Evolutionary conservation across 164 flowering plant genomes (phyloP).

Genomic region (Santalum album): DNA sequence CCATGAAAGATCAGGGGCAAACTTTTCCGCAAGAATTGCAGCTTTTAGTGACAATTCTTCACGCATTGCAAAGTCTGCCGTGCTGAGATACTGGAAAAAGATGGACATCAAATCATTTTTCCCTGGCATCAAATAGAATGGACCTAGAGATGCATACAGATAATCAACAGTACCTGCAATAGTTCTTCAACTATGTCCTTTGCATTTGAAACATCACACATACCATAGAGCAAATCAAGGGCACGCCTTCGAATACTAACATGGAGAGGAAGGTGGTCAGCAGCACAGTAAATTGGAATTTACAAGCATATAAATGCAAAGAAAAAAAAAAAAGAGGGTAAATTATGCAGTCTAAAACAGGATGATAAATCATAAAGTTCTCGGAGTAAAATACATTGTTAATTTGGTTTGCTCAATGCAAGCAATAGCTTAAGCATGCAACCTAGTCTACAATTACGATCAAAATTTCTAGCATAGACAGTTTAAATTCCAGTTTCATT

Average conservation of each 20-base stretch:
- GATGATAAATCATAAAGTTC: no score
- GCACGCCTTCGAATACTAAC: conserved; percentile 90
- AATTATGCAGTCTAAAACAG: no score
- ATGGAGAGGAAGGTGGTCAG: background rate
- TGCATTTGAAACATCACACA: conserved; percentile 99
- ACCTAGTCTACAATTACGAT: no score
- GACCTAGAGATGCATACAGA: background rate
- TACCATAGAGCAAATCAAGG: conserved; percentile 96
- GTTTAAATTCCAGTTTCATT: no score
- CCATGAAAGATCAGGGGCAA: conserved; percentile 99
- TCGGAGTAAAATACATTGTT: background rate
- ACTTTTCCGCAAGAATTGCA: conserved; percentile 98
- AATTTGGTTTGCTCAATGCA: background rate
- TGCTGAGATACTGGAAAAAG: conserved; percentile 76
- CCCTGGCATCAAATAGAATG: background rate
- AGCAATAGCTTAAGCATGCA: background rate
- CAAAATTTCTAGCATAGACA: no score
- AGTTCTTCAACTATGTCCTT: conserved; percentile 99
- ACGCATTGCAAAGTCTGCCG: conserved; percentile 97
- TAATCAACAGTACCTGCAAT: conserved; percentile 62
- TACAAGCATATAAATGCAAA: background rate
- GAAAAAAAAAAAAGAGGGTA: no score
- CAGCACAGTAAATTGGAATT: background rate
- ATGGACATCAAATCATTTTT: conserved; percentile 8
- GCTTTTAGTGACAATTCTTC: conserved; percentile 96